Evolutionary conservation across 2,329 filamentous ascomycete genomes (phyloP).

Genomic region (Penicillium sp.): DNA sequence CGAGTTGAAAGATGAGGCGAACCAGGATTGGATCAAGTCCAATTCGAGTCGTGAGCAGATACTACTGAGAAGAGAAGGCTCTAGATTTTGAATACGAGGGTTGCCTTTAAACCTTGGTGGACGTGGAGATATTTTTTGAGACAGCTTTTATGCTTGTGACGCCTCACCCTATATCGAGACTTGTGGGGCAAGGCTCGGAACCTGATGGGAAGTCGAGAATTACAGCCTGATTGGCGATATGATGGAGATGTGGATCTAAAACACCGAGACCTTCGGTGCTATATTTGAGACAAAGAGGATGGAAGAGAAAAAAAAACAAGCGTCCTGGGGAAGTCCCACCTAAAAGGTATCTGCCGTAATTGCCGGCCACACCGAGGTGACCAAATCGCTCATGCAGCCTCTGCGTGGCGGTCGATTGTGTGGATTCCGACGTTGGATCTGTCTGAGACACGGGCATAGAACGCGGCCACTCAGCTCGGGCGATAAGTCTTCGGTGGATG

Average conservation of each 20-base stretch:
- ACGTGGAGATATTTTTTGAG: neutral
- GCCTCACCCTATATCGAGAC: neutral
- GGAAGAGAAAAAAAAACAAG: neutral
- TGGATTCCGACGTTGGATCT: neutral
- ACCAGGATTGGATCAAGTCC: neutral
- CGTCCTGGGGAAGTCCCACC: neutral
- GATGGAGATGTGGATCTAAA: neutral
- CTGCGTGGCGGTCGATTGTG: neutral
- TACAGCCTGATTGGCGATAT: neutral
- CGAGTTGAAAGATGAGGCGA: neutral
- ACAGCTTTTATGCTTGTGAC: neutral
- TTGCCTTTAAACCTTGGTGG: neutral
- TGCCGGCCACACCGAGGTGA: neutral
- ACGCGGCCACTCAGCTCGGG: neutral
- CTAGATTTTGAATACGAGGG: neutral
- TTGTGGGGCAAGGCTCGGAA: neutral
- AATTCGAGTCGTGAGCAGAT: neutral
- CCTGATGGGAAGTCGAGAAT: neutral
- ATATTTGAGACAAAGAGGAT: neutral
- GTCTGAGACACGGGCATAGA: neutral
- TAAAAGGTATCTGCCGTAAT: neutral
- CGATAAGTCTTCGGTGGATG: neutral
- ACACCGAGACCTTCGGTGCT: neutral
- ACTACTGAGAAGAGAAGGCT: neutral
- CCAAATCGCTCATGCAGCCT: neutral